Evolutionary conservation across 495 filamentous ascomycete genomes (phyloP), one percentile per base, ranked within the genome.

Genomic region (Aspergillus cristatus): DNA sequence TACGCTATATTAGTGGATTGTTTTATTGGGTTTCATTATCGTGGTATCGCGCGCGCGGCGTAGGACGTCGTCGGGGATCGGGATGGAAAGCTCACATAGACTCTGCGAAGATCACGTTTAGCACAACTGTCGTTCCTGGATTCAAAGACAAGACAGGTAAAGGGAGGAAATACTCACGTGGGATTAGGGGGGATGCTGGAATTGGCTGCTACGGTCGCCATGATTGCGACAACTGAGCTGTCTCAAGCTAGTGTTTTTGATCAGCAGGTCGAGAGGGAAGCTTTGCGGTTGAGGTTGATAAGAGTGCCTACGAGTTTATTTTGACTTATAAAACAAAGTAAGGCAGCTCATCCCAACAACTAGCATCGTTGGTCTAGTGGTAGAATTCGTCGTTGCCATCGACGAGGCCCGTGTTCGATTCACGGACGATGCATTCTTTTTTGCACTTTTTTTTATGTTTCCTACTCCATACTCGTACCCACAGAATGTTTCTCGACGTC

Each of bases 331-430:
- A 24, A 4, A 24, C 8, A 24, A 24, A 24, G 4, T 24, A 4
- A 24, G 20, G 8, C 8, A 24, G 0, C 10, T 1, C 0, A 10
- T 35, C 30, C 7, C 22, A 48, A 44, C 0, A 38, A 55, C 24
- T 17, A 60, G 67, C 67, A 67, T 68, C 63, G 67, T 67, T 71
- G 68, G 68, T 71, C 65, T 71, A 71, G 68, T 71, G 68, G 68
- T 72, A 72, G 65, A 72, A 72, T 72, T 70, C 68, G 56, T 72
- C 68, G 68, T 70, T 72, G 67, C 68, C 67, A 72, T 72, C 68
- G 68, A 72, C 56, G 68, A 71, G 68, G 64, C 68, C 66, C 67
- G 68, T 64, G 68, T 72, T 72, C 68, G 68, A 72, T 70, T 72
- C 68, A 64, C 68, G 66, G 65, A 66, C 68, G 62, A 69, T 68